Conservation (phyloP, 306 rosid genomes). For the Castanea mollissima region DNA sequence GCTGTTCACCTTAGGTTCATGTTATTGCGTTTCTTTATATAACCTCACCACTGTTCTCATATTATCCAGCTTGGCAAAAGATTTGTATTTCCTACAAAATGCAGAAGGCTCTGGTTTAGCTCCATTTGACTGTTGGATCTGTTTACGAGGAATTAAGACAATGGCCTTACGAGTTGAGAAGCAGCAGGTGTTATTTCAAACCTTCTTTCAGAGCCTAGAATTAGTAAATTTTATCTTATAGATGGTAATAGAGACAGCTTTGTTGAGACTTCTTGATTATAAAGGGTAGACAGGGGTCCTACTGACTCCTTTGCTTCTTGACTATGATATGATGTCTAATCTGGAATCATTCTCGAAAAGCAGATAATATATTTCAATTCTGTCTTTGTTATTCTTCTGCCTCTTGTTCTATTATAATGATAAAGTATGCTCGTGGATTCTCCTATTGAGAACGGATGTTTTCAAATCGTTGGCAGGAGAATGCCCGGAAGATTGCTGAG, state of each 20-base stretch:
- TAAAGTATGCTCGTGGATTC: not conserved
- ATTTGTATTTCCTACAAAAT: conserved; percentile 78
- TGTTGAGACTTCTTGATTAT: too few species aligned
- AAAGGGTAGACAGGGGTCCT: not conserved
- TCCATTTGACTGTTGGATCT: conserved; percentile 89
- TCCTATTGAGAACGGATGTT: not conserved
- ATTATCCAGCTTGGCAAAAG: conserved; percentile 67
- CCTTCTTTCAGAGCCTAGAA: conserved; percentile 14
- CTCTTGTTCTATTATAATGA: not conserved
- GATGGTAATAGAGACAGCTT: too few species aligned
- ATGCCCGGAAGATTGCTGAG: conserved; percentile 90
- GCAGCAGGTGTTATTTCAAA: conserved; percentile 72
- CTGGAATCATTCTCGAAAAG: not conserved
- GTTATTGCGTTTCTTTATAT: not conserved
- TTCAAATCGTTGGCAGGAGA: conserved; percentile 54
- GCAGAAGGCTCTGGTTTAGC: conserved; percentile 94
- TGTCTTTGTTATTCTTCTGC: not conserved
- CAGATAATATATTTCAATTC: not conserved
- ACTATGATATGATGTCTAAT: not conserved
- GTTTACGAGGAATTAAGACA: conserved; percentile 87
- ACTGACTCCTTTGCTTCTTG: not conserved
- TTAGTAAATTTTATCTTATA: not conserved
- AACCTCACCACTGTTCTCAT: conserved; percentile 16
- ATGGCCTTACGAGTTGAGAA: conserved; percentile 86
- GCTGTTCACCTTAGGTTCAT: too few species aligned